Evolutionary conservation across 2,329 filamentous ascomycete genomes (phyloP), one percentile per base, ranked within the genome.

Genomic region (Cadophora luteo-olivacea): DNA sequence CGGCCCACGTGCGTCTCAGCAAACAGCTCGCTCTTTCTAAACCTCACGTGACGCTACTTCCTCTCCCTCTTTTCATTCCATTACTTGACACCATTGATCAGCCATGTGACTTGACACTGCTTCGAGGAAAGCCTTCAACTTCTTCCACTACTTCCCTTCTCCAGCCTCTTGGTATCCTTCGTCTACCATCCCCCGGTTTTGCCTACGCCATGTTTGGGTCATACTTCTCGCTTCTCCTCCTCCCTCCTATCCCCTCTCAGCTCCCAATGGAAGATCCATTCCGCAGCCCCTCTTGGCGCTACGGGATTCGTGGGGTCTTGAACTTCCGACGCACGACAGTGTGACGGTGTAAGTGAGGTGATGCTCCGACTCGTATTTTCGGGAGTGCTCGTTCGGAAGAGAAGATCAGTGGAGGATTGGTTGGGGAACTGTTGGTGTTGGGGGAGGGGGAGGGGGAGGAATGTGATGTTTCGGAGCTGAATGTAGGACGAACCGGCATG

Each of bases 401-500:
- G 29, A 29, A 29, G 29, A 29, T 29, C 29, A 29, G 5, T 5
- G 29, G 29, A 29, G 29, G 29, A 29, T 29, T 29, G 29, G 29
- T 29, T 5, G 29, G 5, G 41, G 41, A 45, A 45, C 8, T 11
- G 16, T 45, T 19, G 41, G 2, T 16, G 14, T 16, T 11, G 51
- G 11, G 24, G 51, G 24, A 54, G 24, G 24, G 3, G 25, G 51
- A 29, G 29, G 29, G 51, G 4, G 29, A 54, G 51, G 16, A 54
- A 29, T 54, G 51, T 19, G n/a, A 4, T 36, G 19, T 36, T 58
- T 58, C 54, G 54, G 54, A 58, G 54, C 54, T 58, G 54, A 38
- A 6, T 38, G 41, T 6, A 5, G 7, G 41, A 45, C 19, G 41
- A 14, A 45, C 2, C 12, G 12, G 6, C 1, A 19, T 29, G 29